Percentiles rank a stretch among this genome's conserved stretches.
Evolutionary conservation across 139 green algal species (phyloP).

Genomic region (Chlorella ohadii): DNA sequence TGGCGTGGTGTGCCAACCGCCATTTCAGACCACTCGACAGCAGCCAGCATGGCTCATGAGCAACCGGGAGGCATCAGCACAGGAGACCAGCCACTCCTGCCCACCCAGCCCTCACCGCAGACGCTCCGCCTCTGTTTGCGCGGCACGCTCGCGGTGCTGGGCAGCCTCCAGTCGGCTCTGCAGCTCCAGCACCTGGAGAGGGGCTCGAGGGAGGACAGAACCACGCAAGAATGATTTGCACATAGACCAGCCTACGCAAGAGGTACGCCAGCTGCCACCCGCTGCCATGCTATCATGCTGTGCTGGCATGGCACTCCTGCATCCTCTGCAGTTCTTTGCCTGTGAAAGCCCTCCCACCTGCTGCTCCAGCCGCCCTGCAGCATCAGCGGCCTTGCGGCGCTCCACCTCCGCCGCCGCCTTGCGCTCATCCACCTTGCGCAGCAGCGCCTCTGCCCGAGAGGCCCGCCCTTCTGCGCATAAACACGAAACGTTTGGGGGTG

Average conservation of each 20-base stretch:
- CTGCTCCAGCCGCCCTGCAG: conserved; percentile 15
- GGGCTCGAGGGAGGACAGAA: background rate
- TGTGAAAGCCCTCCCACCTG: background rate
- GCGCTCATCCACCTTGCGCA: conserved; percentile 37
- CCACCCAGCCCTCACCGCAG: background rate
- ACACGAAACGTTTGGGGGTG: no score
- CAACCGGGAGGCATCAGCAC: background rate
- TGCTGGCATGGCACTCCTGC: no score
- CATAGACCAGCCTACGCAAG: no score
- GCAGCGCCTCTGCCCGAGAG: conserved; percentile 7
- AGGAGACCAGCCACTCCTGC: background rate
- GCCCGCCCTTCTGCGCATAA: conserved; percentile 30
- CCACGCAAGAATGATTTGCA: background rate
- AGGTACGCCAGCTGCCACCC: no score
- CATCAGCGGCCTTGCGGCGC: background rate
- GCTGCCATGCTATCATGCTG: no score
- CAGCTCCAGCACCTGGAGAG: conserved; percentile 25
- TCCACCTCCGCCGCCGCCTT: conserved; percentile 30
- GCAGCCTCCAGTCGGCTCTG: conserved; percentile 28
- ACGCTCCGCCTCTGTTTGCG: conserved; percentile 15
- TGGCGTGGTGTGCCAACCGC: no score
- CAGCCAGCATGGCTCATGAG: no score
- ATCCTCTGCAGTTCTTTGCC: no score
- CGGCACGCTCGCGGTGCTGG: conserved; percentile 19
- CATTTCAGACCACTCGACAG: no score